Percentiles rank a stretch among this genome's conserved stretches.
Conservation (phyloP, 148 eudicot species). For the Selenicereus undatus region DNA sequence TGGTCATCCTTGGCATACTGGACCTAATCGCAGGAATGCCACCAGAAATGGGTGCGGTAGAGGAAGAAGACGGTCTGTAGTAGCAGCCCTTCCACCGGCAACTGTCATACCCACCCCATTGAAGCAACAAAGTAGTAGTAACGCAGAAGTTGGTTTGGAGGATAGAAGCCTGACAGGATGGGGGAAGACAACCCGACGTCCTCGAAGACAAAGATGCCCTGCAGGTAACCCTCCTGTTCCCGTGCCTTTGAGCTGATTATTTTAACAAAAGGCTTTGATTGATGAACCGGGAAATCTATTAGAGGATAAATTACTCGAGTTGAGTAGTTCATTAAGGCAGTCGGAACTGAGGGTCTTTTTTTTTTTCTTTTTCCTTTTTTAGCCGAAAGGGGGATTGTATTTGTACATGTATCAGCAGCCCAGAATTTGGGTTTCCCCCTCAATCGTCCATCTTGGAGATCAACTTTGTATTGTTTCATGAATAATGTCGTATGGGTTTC, state of each 20-base stretch:
- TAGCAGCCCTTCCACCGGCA: slow-evolving; percentile 27
- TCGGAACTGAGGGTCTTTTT: slow-evolving; percentile 18
- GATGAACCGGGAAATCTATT: slow-evolving; percentile 21
- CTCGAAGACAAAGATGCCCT: slow-evolving; percentile 73
- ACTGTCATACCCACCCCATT: slow-evolving; percentile 26
- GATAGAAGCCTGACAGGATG: slow-evolving; percentile 78
- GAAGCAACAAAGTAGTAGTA: slow-evolving; percentile 35
- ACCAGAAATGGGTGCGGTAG: slow-evolving; percentile 49
- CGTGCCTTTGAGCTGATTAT: slow-evolving; percentile 43
- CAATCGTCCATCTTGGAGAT: slow-evolving; percentile 18
- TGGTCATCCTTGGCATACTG: slow-evolving; percentile 70
- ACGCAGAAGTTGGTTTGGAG: slow-evolving; percentile 48
- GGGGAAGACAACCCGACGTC: slow-evolving; percentile 94
- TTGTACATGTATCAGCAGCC: slow-evolving; percentile 46
- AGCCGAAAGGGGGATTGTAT: slow-evolving; percentile 28
- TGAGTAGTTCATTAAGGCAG: slow-evolving; percentile 28
- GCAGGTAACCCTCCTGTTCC: slow-evolving; percentile 51
- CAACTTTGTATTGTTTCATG: slow-evolving; percentile 34
- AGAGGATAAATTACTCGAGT: slow-evolving; percentile 29
- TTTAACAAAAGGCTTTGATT: slow-evolving; percentile 21
- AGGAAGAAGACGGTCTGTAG: slow-evolving; percentile 52
- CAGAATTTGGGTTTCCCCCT: slow-evolving; percentile 35
- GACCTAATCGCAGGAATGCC: slow-evolving; percentile 49
- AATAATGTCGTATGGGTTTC: slow-evolving; percentile 39
- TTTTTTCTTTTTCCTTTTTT: not conserved